Evolutionary conservation across 2,329 filamentous ascomycete species (phyloP), one percentile per base, ranked within the genome.

Genomic region (Orbilia oligospora): DNA sequence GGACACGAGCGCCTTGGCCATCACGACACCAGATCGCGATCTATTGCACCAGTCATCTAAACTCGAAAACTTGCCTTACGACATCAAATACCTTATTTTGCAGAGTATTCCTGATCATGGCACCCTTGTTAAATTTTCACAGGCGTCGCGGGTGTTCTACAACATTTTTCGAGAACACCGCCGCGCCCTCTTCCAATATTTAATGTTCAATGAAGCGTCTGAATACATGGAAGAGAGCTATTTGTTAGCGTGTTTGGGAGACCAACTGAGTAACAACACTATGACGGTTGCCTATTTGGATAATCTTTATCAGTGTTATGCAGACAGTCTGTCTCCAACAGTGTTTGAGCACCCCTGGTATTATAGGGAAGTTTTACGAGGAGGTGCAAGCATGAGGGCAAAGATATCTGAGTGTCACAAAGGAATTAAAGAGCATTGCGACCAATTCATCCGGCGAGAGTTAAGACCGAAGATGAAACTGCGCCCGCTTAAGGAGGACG

Each of bases 151-250:
- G 24, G 36, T 18, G 14, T 71, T 71, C 30, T 63, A 71, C 41
- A 30, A n/a, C 10, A 71, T 71, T 27, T 71, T 56, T 27, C 53
- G 44, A 27, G 44, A 41, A 10, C 53, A 71, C 55, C 30, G 41
- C 10, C 51, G 10, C 2, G 55, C 41, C 2, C 33, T 71, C 3
- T 36, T 38, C 18, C 53, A 48, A 24, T 41, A 30, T 58, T 36
- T 71, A 16, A 38, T 71, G 53, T 71, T 71, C 44, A 38, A 71
- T n/a, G 55, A 71, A 5, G 67, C 67, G 2, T 61, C 67, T 0
- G 38, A 63, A 8, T 71, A 49, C 20, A 71, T 20, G 27, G 53
- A 71, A 27, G 67, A 71, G 24, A 53, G 41, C 12, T 71, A 46
- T 36, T 41, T 71, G 4, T 41, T 71, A 12, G 67, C 67, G 2